Conservation (phyloP, 192 early-diverging fungal species). For the Backusella parvicylindrica region DNA sequence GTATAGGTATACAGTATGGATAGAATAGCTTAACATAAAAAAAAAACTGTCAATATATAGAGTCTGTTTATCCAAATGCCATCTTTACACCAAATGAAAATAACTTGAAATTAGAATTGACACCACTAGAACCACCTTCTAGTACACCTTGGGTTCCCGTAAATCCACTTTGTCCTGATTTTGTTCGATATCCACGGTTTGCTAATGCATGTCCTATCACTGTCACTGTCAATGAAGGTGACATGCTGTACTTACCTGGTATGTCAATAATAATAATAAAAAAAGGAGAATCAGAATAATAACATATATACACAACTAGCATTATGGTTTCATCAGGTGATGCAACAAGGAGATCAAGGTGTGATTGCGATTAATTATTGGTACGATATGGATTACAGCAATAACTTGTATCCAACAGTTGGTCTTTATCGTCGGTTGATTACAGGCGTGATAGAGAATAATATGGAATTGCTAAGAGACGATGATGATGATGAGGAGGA, state of each 20-base stretch:
- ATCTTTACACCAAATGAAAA: conserved; percentile 14
- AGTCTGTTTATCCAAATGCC: conserved; percentile 15
- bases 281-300: neutral
- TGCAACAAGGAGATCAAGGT: conserved; percentile 44
- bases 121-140: conserved; percentile 29
- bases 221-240: conserved; percentile 43
- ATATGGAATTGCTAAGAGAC: neutral
- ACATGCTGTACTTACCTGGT: conserved; percentile 53
- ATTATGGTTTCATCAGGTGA: conserved; percentile 55
- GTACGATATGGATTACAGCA: conserved; percentile 48
- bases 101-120: conserved; percentile 10
- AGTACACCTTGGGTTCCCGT: conserved; percentile 44
- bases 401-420: conserved; percentile 21
- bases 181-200: conserved; percentile 39
- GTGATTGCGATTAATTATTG: conserved; percentile 55
- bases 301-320: conserved; percentile 7
- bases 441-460: conserved; percentile 12
- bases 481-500: neutral
- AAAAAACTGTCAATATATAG: neutral
- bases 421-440: conserved; percentile 23
- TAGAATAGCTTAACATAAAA: neutral
- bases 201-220: conserved; percentile 36
- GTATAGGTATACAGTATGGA: neutral
- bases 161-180: conserved; percentile 40
- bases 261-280: neutral